A percentile compares a stretch with the other conserved stretches of the same genome.
phyloP scores from a whole-genome alignment of 495 filamentous ascomycete species.

The Trichoderma virens region DNA sequence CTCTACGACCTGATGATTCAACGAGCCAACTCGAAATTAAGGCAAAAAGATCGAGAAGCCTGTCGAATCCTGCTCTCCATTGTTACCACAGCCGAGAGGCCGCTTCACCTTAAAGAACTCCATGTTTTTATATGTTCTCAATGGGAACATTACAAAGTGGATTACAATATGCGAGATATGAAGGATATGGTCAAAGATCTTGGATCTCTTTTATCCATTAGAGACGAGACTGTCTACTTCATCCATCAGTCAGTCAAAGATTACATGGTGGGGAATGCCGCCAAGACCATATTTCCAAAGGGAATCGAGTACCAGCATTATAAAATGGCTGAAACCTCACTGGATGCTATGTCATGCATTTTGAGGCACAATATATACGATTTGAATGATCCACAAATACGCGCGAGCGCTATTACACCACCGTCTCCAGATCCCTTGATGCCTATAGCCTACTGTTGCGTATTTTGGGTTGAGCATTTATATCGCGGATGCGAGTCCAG shows the following conservation, averaged over 20 bases:
- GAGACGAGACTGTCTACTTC: neutral
- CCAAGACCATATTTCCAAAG: neutral
- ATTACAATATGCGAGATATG: neutral
- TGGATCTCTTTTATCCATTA: neutral
- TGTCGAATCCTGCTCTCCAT: neutral
- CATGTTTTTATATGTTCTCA: neutral
- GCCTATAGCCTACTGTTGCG: neutral
- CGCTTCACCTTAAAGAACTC: neutral
- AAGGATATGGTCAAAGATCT: neutral
- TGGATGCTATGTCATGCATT: neutral
- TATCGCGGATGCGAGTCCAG: neutral
- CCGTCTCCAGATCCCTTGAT: neutral
- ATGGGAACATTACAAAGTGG: neutral
- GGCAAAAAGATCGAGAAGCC: neutral
- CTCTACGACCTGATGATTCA: neutral
- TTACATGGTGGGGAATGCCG: neutral
- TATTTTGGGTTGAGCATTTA: neutral
- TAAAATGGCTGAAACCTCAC: neutral
- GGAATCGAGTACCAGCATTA: neutral
- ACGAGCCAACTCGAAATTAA: neutral
- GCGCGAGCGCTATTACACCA: neutral
- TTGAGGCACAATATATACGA: neutral
- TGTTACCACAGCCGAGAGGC: neutral
- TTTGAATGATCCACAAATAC: neutral
- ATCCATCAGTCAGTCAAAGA: neutral